A percentile compares a stretch with the other conserved stretches of the same genome.
These are phyloP conservation scores for Trametes cubensis DNA, from an alignment of 768 basidiomycete genomes.

Conservation along the genomic window DNA sequence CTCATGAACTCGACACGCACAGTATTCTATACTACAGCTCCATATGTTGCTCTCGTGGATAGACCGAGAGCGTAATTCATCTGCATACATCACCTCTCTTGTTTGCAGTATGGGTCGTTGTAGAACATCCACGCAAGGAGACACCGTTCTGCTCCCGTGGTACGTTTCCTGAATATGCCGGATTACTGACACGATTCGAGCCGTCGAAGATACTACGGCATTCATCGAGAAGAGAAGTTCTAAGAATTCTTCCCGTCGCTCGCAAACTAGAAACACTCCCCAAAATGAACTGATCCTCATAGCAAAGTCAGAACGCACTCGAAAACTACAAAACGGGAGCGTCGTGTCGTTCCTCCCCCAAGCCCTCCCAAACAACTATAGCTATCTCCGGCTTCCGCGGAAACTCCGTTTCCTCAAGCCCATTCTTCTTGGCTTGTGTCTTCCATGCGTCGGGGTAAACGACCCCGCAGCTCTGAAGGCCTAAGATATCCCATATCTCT, in stretches of 20 bases:
- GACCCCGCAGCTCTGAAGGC: constrained; percentile 34
- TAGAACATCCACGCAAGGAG: too few species aligned
- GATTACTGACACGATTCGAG: too few species aligned
- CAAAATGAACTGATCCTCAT: neutral
- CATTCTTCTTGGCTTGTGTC: neutral
- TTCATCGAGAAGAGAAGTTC: too few species aligned
- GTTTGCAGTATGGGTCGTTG: too few species aligned
- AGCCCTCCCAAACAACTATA: neutral
- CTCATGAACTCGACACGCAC: too few species aligned
- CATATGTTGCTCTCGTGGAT: neutral
- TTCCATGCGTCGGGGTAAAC: constrained; percentile 26
- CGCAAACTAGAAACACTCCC: too few species aligned
- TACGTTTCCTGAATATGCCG: too few species aligned
- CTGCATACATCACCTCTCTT: neutral
- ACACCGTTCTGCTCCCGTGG: too few species aligned
- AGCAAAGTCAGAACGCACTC: neutral
- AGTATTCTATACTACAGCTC: neutral
- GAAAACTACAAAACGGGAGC: neutral
- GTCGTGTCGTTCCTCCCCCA: neutral
- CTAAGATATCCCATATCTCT: constrained; percentile 31
- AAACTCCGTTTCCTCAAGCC: neutral
- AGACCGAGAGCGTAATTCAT: neutral
- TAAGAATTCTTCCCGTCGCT: too few species aligned
- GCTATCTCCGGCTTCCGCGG: neutral
- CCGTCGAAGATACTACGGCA: too few species aligned